Conservation (phyloP, 208 protist species). For the Endotrypanum monterogeii region DNA sequence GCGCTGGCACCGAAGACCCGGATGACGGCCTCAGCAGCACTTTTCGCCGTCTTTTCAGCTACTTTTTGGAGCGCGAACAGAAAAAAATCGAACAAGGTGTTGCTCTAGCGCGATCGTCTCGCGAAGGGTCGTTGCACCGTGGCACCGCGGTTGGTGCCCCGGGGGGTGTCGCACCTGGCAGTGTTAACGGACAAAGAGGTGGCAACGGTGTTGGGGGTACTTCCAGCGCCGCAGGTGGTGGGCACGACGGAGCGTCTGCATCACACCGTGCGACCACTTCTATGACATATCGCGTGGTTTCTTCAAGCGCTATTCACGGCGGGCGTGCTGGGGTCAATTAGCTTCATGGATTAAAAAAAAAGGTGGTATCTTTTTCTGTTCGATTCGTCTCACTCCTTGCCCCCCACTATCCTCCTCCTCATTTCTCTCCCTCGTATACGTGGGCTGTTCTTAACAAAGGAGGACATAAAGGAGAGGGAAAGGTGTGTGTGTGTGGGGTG, state of each 20-base stretch:
- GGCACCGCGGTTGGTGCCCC: not conserved
- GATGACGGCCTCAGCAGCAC: slow-evolving; percentile 48
- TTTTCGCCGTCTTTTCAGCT: slow-evolving; percentile 62
- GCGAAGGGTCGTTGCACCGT: slow-evolving; percentile 19
- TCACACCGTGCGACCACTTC: slow-evolving; percentile 22
- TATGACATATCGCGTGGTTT: slow-evolving; percentile 56
- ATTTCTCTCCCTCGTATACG: not conserved
- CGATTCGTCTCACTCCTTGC: not conserved
- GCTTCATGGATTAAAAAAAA: not conserved
- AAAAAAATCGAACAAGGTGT: slow-evolving; percentile 61
- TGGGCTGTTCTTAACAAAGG: not conserved
- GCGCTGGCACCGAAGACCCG: slow-evolving; percentile 12
- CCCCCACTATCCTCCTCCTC: not conserved
- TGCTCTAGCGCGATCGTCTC: slow-evolving; percentile 35
- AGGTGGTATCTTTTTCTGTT: not conserved
- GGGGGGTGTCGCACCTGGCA: slow-evolving; percentile 1
- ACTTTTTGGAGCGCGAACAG: slow-evolving; percentile 68
- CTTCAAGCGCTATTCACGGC: slow-evolving; percentile 50
- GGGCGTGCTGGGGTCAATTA: slow-evolving; percentile 27
- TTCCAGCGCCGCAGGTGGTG: slow-evolving; percentile 7
- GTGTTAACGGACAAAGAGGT: slow-evolving; percentile 7
- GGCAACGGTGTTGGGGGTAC: slow-evolving; percentile 8
- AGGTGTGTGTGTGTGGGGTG: not conserved
- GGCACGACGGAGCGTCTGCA: slow-evolving; percentile 20
- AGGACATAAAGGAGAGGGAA: not conserved